Evolutionary conservation across 139 green algal genomes (phyloP), one percentile per base, ranked within the genome.

Genomic region (Chlamydomonas asymmetrica): DNA sequence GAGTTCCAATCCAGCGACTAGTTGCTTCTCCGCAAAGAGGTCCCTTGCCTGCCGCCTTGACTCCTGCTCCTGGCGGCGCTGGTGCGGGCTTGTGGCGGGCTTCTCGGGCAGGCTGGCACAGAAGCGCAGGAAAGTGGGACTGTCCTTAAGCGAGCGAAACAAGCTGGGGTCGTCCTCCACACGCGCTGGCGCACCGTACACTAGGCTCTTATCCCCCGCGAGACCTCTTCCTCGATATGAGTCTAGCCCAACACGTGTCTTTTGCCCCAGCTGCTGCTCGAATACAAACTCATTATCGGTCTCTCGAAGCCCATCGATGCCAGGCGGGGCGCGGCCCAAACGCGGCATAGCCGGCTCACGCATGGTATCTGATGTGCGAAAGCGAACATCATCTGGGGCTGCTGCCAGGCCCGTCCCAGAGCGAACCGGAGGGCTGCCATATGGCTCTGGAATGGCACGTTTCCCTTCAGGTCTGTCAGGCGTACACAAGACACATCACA

Each of bases 81-180:
- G 62, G 57, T 84, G 76, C 23, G 76, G 76, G 57, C 73, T 82
- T 25, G 82, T 73, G 0, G 67, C 56, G 0, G 76, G 73, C 69
- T 78, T 78, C 41, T 73, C n/a, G 3, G 81, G 81, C 54, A 87
- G 63, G n/a, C 41, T 67, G 27, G 70, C 63, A 27, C 71, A 72
- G 37, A 87, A 87, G 3, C 81, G 63, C 32, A 70, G 61, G 59
- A 84, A 87, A 0, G 81, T 84, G 7, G 81, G 81, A 2, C 67
- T 52, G 54, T 87, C 81, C 49, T 84, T 87, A 29, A 87, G 69
- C 3, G 60, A 66, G 54, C 70, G 75, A 63, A 78, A 87, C 54
- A 69, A 84, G 0, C 23, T 75, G 25, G 40, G 38, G n/a, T 83
- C 77, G 34, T 84, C 81, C 76, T 87, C 76, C n/a, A 65, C 76